Percentiles rank a stretch among this genome's conserved stretches.
These are phyloP conservation scores for Haberlea rhodopensis DNA, from an alignment of 257 asterid genomes.

Conservation along the genomic window DNA sequence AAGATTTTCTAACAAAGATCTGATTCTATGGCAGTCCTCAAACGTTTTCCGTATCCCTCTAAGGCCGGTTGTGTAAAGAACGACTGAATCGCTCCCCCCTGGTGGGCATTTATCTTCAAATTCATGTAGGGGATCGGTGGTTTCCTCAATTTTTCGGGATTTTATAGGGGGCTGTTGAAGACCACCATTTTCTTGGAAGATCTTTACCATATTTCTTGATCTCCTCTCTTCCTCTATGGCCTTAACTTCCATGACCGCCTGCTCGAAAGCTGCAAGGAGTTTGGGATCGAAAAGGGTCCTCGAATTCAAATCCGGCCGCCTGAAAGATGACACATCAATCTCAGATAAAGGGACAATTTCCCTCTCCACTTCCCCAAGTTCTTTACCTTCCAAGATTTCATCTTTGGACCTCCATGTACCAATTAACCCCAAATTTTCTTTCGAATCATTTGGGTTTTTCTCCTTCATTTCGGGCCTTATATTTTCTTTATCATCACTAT, in stretches of 20 bases:
- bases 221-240: conserved; percentile 56
- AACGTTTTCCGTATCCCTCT: conserved; percentile 87
- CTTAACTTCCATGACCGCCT: conserved; percentile 61
- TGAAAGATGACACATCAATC: conserved; percentile 40
- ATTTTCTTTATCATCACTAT: conserved; percentile 61
- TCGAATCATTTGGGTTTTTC: background rate
- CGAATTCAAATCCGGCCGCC: conserved; percentile 66
- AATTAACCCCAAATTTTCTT: conserved; percentile 19
- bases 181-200: conserved; percentile 25
- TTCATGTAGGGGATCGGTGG: conserved; percentile 37
- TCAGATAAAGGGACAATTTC: conserved; percentile 35
- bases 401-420: conserved; percentile 25
- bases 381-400: conserved; percentile 28
- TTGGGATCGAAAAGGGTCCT: conserved; percentile 65
- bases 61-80: conserved; percentile 83
- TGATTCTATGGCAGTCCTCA: conserved; percentile 67
- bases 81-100: conserved; percentile 59
- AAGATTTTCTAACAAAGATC: conserved; percentile 59
- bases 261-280: conserved; percentile 68
- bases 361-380: conserved; percentile 1
- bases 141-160: conserved; percentile 42
- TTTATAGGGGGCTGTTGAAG: conserved; percentile 55
- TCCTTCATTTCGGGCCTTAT: conserved; percentile 28
- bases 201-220: conserved; percentile 28
- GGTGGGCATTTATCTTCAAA: conserved; percentile 78